A percentile compares a stretch with the other conserved stretches of the same genome.
phyloP scores from a whole-genome alignment of 371 early-diverging fungal species.

The Globomyces sp. region DNA sequence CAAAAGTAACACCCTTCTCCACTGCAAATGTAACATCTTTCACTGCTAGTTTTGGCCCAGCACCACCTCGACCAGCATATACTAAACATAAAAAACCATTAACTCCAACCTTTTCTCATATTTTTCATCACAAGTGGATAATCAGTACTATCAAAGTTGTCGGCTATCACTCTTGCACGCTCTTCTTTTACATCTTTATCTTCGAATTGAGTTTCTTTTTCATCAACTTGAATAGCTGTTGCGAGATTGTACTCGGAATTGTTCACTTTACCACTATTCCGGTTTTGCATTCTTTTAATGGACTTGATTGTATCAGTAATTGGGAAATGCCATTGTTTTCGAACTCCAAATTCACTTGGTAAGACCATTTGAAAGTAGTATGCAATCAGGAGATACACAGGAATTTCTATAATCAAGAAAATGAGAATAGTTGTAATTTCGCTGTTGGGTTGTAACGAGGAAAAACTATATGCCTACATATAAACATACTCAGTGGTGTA shows the following conservation, averaged over 20 bases:
- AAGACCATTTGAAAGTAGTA: constrained; percentile 50
- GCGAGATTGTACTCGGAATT: too few species aligned
- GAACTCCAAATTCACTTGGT: constrained; percentile 53
- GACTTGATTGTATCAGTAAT: constrained; percentile 27
- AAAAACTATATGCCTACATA: constrained; percentile 10
- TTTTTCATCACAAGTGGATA: constrained; percentile 52
- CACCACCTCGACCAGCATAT: constrained; percentile 44
- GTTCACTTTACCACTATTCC: background rate
- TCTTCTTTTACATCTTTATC: constrained; percentile 64
- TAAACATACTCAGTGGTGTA: too few species aligned
- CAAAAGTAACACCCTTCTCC: constrained; percentile 59
- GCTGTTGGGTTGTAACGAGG: constrained; percentile 17
- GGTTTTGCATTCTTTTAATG: background rate
- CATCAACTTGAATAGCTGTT: too few species aligned
- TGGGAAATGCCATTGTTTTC: constrained; percentile 57
- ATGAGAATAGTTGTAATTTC: constrained; percentile 46
- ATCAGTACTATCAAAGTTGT: constrained; percentile 26
- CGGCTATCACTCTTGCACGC: constrained; percentile 44
- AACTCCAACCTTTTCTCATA: constrained; percentile 49
- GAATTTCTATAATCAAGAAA: constrained; percentile 43
- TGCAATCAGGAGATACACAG: constrained; percentile 47
- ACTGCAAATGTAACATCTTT: constrained; percentile 66
- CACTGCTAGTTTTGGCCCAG: constrained; percentile 57
- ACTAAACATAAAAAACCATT: constrained; percentile 16
- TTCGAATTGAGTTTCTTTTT: constrained; percentile 33